Base-by-base conservation (phyloP, 2,329 filamentous ascomycete species). In the Intubia oerlemansii region DNA sequence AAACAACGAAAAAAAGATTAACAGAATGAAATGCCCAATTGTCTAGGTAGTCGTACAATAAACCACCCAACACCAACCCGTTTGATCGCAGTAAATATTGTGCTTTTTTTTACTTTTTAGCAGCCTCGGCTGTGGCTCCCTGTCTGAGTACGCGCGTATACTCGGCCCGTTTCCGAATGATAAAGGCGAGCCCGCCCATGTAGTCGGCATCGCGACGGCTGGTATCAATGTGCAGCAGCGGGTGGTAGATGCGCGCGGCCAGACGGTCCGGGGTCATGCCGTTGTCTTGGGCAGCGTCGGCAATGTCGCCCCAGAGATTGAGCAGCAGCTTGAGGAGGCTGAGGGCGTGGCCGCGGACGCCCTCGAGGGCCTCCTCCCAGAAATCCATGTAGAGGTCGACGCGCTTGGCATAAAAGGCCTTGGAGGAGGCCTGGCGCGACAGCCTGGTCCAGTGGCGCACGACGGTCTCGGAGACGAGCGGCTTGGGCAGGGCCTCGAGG, bases 191-290 rank as follows among this genome's bases (percentile, higher is more conserved):
- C 2, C 49, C 49, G n/a, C 56, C 45, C 46, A 55, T 46, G 24
- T 42, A 51, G 34, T 56, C 52, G 2, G 52, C 53, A 21, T 45
- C 43, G 29, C 47, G 41, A 24, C 44, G 20, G 11, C 40, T 24
- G 21, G 13, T 37, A 5, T 44, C 39, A 4, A 44, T 33, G 23
- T 55, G 52, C 48, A 54, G 47, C 12, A 56, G 41, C 7, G 53
- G 49, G 26, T 48, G 49, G 34, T 56, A 36, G 5, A 54, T 35
- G 8, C 47, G 40, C 11, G 41, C 44, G 0, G 54, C 51, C 6
- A 56, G 44, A 16, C 50, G 41, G 42, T 56, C 54, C 5, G 53
- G 51, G 29, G 52, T 53, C 53, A 55, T 56, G 24, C 50, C 48
- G 34, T 55, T 56, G 26, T 31, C 30, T 14, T 53, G 47, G 9